A percentile compares a stretch with the other conserved stretches of the same genome.
These are phyloP conservation scores for Collybia nuda DNA, from an alignment of 768 basidiomycete genomes.

Conservation along the genomic window DNA sequence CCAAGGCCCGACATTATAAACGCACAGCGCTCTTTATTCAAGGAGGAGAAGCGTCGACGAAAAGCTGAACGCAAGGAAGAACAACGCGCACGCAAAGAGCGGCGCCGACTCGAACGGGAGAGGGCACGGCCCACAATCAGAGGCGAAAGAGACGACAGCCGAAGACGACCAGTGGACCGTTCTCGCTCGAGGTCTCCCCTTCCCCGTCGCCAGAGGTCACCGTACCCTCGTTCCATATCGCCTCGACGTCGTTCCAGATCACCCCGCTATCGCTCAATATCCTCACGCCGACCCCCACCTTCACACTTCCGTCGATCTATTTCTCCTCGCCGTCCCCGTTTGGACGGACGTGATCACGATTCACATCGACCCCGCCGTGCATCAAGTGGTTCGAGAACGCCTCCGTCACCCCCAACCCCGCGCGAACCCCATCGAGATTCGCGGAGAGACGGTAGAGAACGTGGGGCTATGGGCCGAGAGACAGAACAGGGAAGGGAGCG, in stretches of 20 bases:
- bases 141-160: slow-evolving; percentile 16
- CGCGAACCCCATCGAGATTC: slow-evolving; percentile 8
- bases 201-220: neutral
- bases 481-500: slow-evolving; percentile 26
- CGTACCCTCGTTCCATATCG: neutral
- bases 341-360: neutral
- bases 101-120: slow-evolving; percentile 26
- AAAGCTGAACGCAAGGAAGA: slow-evolving; percentile 61
- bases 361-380: neutral
- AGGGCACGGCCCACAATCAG: slow-evolving; percentile 2
- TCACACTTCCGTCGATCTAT: neutral
- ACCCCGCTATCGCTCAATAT: neutral
- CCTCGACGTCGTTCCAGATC: slow-evolving; percentile 1
- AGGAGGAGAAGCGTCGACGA: slow-evolving; percentile 49
- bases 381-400: neutral
- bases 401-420: neutral
- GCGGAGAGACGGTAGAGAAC: slow-evolving; percentile 10
- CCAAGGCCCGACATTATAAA: slow-evolving; percentile 21
- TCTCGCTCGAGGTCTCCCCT: slow-evolving; percentile 32
- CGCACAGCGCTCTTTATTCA: slow-evolving; percentile 29
- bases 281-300: neutral
- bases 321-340: neutral
- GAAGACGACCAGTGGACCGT: slow-evolving; percentile 23
- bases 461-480: slow-evolving; percentile 12
- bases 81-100: slow-evolving; percentile 56